A percentile compares a stretch with the other conserved stretches of the same genome.
phyloP scores from a whole-genome alignment of 2,329 filamentous ascomycete genomes.

The Amylocarpus encephaloides region DNA sequence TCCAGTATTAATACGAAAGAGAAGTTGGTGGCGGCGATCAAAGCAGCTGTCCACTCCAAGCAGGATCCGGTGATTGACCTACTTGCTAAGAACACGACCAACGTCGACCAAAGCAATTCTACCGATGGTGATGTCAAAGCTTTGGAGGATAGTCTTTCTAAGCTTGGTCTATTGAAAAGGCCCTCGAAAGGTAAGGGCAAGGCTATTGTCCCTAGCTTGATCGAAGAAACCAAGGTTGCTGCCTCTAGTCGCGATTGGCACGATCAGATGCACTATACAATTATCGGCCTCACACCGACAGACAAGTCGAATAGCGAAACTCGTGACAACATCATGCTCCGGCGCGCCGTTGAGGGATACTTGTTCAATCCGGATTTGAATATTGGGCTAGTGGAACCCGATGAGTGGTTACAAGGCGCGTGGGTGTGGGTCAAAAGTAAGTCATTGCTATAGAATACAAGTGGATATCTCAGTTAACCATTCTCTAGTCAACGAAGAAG shows the following conservation, averaged over 20 bases:
- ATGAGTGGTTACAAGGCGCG: constrained; percentile 69
- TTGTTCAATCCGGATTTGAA: constrained; percentile 61
- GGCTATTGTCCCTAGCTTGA: not conserved
- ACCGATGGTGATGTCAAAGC: not conserved
- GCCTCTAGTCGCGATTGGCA: constrained; percentile 51
- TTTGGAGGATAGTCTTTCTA: constrained; percentile 11
- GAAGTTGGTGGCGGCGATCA: constrained; percentile 27
- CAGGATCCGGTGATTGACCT: constrained; percentile 21
- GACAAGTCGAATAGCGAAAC: constrained; percentile 15
- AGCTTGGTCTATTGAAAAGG: constrained; percentile 10
- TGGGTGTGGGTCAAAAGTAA: constrained; percentile 69
- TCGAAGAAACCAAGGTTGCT: constrained; percentile 2
- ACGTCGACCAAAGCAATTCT: not conserved
- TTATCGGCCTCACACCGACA: constrained; percentile 5
- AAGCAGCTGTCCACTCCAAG: constrained; percentile 17
- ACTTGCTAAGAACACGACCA: constrained; percentile 8
- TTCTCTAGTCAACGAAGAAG: constrained; percentile 51
- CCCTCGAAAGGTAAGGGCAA: constrained; percentile 1
- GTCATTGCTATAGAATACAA: constrained; percentile 23
- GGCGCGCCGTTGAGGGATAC: constrained; percentile 56
- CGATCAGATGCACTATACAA: constrained; percentile 43
- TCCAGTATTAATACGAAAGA: constrained; percentile 24
- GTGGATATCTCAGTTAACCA: not conserved
- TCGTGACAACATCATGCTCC: constrained; percentile 48
- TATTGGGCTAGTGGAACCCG: constrained; percentile 59